Evolutionary conservation across 73 alveolate species (phyloP), one percentile per base, ranked within the genome.

Genomic region (Urostyla sp.): DNA sequence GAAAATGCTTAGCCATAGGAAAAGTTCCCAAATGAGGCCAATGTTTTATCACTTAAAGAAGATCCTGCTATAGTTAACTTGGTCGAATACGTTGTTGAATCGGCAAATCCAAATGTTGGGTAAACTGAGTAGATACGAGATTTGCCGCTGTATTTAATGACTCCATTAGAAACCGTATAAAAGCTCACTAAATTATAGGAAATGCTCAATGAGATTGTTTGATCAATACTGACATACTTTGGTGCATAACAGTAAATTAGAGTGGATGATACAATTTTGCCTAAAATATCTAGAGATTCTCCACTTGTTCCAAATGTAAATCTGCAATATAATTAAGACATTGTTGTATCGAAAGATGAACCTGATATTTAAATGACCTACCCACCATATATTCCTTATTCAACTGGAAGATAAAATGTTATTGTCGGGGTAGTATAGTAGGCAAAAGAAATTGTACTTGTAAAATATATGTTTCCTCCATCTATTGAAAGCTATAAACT

Each of bases 31-130:
- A 55, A 56, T 38, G 72, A 36, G 7, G 74, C 74, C 44, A 16
- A 3, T 0, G 61, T 23, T 24, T 24, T 56, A 0, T 50, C 72
- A 2, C 23, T 2, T 11, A 75, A 49, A 44, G 18, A 26, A 24
- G 57, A 37, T 2, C 87, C 87, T 1, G 51, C 45, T 1, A 56
- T 24, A 1, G 51, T 50, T 26, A 75, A 1, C 6, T 54, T 56
- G 7, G 75, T 56, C 10, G 24, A 40, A 38, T 27, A 36, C 15
- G 54, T 36, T 21, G 15, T 7, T 11, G 38, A 35, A 28, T 75
- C 51, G 1, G 87, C 72, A 16, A 23, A 55, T 11, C 87, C 87
- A 57, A 34, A 75, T 26, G 87, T 6, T 34, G 87, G 87, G 0
- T 52, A 23, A 10, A 69, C 49, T n/a, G 49, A n/a, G 31, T 6